phyloP scores from a whole-genome alignment of 2,329 filamentous ascomycete genomes.

The Fusarium burgessii region DNA sequence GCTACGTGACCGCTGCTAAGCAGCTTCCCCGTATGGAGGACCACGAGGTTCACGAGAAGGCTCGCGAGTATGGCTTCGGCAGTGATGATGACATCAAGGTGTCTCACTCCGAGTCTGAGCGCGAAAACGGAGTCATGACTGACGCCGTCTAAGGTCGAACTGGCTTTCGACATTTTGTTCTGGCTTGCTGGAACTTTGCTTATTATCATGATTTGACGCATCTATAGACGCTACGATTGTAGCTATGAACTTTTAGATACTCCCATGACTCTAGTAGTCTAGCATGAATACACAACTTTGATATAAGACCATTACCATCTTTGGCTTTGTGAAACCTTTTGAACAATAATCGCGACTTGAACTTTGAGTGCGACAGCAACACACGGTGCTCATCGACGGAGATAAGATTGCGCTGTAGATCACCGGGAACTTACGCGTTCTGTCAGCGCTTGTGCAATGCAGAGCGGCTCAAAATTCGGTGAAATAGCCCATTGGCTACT shows the following conservation, averaged over 20 bases:
- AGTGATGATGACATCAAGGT: constrained; percentile 18
- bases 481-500: neutral
- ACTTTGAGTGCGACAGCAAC: too few species aligned
- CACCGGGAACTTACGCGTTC: neutral
- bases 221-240: constrained; percentile 5
- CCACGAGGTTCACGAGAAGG: constrained; percentile 29
- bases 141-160: constrained; percentile 16
- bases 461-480: neutral
- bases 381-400: rapidly evolving
- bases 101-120: constrained; percentile 15
- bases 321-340: neutral
- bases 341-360: neutral
- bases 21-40: constrained; percentile 58
- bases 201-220: constrained; percentile 5
- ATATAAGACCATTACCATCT: neutral
- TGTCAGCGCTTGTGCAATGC: neutral
- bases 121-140: constrained; percentile 19
- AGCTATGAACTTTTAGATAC: constrained; percentile 14
- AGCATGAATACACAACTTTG: neutral
- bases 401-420: neutral
- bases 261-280: constrained; percentile 13
- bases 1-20: constrained; percentile 68
- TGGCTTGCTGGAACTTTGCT: neutral
- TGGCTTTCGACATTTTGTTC: neutral
- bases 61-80: constrained; percentile 24